phyloP scores from a whole-genome alignment of 2,329 filamentous ascomycete genomes.

The Ophiostoma australiae region DNA sequence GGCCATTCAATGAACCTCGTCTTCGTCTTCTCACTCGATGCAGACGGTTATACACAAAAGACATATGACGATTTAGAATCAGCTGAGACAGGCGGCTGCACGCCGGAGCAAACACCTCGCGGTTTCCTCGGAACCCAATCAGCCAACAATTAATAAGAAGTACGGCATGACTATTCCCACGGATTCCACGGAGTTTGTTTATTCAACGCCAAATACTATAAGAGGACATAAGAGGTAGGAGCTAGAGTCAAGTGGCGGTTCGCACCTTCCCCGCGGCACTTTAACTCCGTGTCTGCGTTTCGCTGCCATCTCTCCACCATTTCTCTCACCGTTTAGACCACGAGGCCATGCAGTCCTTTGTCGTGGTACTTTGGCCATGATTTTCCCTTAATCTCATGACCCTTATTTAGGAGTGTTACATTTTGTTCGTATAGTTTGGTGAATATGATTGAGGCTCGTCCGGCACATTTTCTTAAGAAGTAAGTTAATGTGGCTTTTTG shows the following conservation, averaged over 20 bases:
- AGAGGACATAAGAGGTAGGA: not conserved
- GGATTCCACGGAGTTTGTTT: not conserved
- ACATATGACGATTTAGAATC: not conserved
- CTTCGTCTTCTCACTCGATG: too few relatives aligned
- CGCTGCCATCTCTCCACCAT: not conserved
- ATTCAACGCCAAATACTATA: not conserved
- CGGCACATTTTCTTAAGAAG: not conserved
- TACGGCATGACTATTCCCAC: not conserved
- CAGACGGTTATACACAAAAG: not conserved
- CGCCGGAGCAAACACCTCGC: not conserved
- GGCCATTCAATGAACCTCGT: too few relatives aligned
- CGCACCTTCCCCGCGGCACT: not conserved
- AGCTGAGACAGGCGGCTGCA: not conserved
- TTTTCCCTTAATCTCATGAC: not conserved
- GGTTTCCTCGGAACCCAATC: not conserved
- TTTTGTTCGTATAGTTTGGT: not conserved
- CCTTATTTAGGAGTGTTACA: not conserved
- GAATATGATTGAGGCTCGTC: not conserved
- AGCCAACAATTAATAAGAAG: not conserved
- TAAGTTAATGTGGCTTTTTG: not conserved
- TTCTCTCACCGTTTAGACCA: not conserved
- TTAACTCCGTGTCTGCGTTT: not conserved
- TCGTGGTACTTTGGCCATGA: not conserved
- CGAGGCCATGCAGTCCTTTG: not conserved
- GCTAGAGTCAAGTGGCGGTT: not conserved